Evolutionary conservation across 306 rosid genomes (phyloP).

Genomic region (apple (Malus domestica)): DNA sequence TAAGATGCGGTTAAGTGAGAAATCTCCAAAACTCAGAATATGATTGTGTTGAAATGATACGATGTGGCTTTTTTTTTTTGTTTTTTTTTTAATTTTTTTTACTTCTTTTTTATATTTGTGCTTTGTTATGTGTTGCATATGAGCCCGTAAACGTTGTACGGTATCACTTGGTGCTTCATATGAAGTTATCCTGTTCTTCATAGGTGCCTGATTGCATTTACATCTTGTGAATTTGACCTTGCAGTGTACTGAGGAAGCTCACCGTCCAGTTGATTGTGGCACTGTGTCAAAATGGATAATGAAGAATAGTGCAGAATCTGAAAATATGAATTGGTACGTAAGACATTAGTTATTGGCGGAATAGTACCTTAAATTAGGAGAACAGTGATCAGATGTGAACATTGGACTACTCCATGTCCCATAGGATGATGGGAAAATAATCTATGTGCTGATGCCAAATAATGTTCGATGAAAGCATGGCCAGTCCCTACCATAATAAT

Average conservation of each 20-base stretch:
- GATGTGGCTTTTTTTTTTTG: no score
- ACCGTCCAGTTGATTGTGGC: slow-evolving; percentile 91
- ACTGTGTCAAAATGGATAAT: slow-evolving; percentile 90
- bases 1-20: not conserved
- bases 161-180: not conserved
- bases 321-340: slow-evolving; percentile 82
- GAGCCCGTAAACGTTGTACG: not conserved
- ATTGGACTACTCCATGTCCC: not conserved
- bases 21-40: not conserved
- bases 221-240: slow-evolving; percentile 8
- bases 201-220: not conserved
- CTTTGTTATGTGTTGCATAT: not conserved
- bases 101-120: not conserved
- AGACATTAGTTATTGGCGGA: not conserved
- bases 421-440: not conserved
- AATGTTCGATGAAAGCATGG: not conserved
- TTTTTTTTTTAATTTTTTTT: no score
- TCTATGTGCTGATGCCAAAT: not conserved
- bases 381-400: not conserved
- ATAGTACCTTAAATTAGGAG: not conserved
- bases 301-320: slow-evolving; percentile 97
- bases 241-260: slow-evolving; percentile 95
- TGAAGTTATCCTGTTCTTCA: not conserved
- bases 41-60: not conserved
- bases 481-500: not conserved